A percentile compares a stretch with the other conserved stretches of the same genome.
These are phyloP conservation scores for Microdochium bolleyi DNA, from an alignment of 2,329 filamentous ascomycete genomes.

Conservation along the genomic window DNA sequence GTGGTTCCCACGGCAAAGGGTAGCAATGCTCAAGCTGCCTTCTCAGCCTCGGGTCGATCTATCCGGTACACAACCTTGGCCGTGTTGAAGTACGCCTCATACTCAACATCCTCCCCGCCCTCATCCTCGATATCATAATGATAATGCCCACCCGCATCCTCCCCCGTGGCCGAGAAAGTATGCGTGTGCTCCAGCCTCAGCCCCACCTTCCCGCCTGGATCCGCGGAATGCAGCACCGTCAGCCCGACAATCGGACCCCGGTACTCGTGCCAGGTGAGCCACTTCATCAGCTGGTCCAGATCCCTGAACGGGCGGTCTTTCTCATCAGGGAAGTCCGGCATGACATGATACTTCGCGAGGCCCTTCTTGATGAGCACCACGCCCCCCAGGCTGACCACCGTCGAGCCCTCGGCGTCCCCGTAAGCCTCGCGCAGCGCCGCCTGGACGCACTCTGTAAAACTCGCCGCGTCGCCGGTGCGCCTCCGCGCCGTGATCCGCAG, in stretches of 20 bases:
- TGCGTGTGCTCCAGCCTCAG: conserved; percentile 40
- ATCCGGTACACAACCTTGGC: conserved; percentile 30
- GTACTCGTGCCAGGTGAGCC: conserved; percentile 30
- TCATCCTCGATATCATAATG: conserved; percentile 27
- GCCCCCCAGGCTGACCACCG: conserved; percentile 28
- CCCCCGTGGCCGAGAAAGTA: conserved; percentile 25
- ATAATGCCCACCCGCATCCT: conserved; percentile 32
- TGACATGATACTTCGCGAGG: conserved; percentile 29
- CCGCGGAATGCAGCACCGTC: conserved; percentile 30
- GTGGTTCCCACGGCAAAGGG: background rate
- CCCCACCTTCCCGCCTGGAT: conserved; percentile 24
- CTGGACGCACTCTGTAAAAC: conserved; percentile 24
- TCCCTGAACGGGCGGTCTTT: conserved; percentile 17
- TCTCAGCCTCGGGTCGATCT: conserved; percentile 13
- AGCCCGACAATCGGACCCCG: conserved; percentile 28
- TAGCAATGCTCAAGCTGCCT: background rate
- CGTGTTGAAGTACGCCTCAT: conserved; percentile 36
- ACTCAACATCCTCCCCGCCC: conserved; percentile 26
- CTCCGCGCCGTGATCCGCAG: conserved; percentile 24
- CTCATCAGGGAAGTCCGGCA: conserved; percentile 32
- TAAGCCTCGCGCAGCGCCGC: conserved; percentile 18
- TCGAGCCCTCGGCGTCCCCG: conserved; percentile 19
- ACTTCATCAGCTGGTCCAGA: conserved; percentile 20
- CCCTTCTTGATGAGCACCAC: conserved; percentile 29
- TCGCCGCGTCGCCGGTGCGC: conserved; percentile 16